Evolutionary conservation across 2,329 filamentous ascomycete genomes (phyloP), one percentile per base, ranked within the genome.

Genomic region (Didymella sp.): DNA sequence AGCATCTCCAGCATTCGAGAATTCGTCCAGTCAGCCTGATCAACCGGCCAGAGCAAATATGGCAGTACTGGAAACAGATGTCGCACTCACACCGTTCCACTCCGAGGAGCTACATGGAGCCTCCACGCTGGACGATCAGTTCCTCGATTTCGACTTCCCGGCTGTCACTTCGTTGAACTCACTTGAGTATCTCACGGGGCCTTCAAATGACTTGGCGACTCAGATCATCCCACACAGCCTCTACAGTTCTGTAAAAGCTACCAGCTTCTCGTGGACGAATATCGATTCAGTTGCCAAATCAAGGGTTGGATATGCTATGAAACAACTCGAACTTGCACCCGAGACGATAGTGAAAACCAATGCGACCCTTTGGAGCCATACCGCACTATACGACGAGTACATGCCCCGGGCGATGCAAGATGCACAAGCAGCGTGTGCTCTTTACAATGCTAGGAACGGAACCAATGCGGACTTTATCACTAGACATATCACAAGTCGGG

Each of bases 391-490:
- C 56, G 73, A 73, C n/a, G 76, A 81, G 2, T 53, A 67, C 8
- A 84, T 86, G 82, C 84, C 84, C 1, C 72, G 71, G 27, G 75
- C 69, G 0, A 79, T 86, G 63, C 80, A 85, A 75, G 84, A 86
- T 60, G 83, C 81, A 0, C 75, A 82, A 57, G 78, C 83, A 4
- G 79, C 80, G 24, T 86, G 84, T 64, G 82, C 82, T 1, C 70
- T 87, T 0, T 84, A 84, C 61, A 72, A 81, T 40, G 74, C 80
- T 9, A 84, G 80, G 59, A 86, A 81, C 43, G 59, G 75, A 0
- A 63, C 67, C 17, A 87, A 86, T 60, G 69, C 77, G 0, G 73
- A 76, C 9, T 68, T 83, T 22, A 79, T 87, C n/a, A 71, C 81
- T 19, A 77, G 79, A 2, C 78, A 79, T 41, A 80, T 86, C 53